Percentiles rank a stretch among this genome's conserved stretches.
phyloP scores from a whole-genome alignment of 345 rosid species.

The Eucalyptus globulus region DNA sequence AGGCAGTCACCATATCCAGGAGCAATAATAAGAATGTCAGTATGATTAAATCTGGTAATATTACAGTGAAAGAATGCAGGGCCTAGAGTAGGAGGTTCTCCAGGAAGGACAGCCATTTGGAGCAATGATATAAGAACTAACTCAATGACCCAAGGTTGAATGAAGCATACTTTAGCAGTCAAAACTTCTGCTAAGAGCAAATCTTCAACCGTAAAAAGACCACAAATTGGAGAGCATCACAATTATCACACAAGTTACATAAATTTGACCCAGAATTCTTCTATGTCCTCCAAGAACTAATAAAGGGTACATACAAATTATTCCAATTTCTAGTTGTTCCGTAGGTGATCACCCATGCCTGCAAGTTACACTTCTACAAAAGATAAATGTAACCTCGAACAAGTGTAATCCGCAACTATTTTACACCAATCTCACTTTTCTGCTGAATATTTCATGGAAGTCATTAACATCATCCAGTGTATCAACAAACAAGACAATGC shows the following conservation, averaged over 20 bases:
- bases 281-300: not conserved
- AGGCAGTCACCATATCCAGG: not conserved
- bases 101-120: not conserved
- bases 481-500: not conserved
- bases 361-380: not conserved
- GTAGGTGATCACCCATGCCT: not conserved
- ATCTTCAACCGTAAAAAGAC: not conserved
- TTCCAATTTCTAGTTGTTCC: not conserved
- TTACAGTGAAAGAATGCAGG: not conserved
- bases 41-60: not conserved
- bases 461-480: not conserved
- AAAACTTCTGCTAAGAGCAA: not conserved
- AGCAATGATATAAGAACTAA: not conserved
- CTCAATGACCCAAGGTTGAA: not conserved
- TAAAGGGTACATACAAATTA: not conserved
- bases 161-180: not conserved
- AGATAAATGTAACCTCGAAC: not conserved
- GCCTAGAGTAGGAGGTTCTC: not conserved
- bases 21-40: not conserved
- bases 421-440: not conserved
- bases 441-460: not conserved
- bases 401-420: not conserved
- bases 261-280: not conserved
- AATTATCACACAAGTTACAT: not conserved
- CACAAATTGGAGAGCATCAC: not conserved